These are phyloP conservation scores for Aspergillus sp. DNA, from an alignment of 2,329 filamentous ascomycete genomes.

Conservation along the genomic window DNA sequence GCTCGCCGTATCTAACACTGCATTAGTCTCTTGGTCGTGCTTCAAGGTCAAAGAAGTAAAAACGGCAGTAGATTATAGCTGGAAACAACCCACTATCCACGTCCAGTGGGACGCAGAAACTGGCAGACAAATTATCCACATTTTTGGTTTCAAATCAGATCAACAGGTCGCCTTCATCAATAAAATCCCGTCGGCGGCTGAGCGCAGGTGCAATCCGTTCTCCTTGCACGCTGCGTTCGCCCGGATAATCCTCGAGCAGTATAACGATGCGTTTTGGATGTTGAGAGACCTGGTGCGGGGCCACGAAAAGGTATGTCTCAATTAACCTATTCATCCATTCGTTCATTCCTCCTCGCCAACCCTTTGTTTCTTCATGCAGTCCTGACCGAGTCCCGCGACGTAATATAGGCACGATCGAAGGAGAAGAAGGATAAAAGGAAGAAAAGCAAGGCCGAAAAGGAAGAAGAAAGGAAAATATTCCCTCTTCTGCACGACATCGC, in stretches of 20 bases:
- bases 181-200: neutral
- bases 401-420: conserved; percentile 12
- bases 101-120: conserved; percentile 19
- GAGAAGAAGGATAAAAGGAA: too few species aligned
- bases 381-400: neutral
- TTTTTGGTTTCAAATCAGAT: conserved; percentile 10
- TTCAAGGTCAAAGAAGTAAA: conserved; percentile 25
- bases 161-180: neutral
- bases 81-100: conserved; percentile 23
- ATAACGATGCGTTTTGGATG: conserved; percentile 31
- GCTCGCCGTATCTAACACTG: neutral
- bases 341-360: too few species aligned
- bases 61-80: conserved; percentile 14
- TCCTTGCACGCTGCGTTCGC: conserved; percentile 27
- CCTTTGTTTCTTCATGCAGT: neutral
- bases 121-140: conserved; percentile 13
- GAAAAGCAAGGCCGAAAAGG: too few species aligned
- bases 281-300: conserved; percentile 30
- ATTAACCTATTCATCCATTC: too few species aligned
- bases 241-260: conserved; percentile 20
- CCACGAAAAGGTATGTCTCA: conserved; percentile 28
- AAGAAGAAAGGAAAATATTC: conserved; percentile 10
- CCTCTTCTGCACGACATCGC: conserved; percentile 31
- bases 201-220: conserved; percentile 18
- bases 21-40: conserved; percentile 23